phyloP scores from a whole-genome alignment of 192 early-diverging fungal species.

The Mortierella antarctica region DNA sequence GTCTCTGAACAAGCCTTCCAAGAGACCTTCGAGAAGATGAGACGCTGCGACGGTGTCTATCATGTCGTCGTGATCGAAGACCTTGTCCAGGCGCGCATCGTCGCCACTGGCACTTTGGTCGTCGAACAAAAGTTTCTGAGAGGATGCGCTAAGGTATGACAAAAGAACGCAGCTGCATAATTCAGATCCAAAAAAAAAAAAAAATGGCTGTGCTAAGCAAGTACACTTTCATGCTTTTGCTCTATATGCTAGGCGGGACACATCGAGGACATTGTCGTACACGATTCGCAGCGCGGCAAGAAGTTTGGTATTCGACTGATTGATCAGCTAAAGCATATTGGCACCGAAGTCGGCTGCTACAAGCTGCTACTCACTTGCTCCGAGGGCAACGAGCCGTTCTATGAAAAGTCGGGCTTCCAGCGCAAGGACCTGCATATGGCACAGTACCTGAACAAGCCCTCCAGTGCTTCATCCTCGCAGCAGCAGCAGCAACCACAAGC shows the following conservation, averaged over 20 bases:
- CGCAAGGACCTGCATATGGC: slow-evolving; percentile 84
- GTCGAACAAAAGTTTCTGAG: slow-evolving; percentile 94
- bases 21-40: slow-evolving; percentile 84
- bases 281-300: slow-evolving; percentile 78
- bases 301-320: slow-evolving; percentile 78
- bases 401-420: slow-evolving; percentile 89
- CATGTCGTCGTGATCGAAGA: slow-evolving; percentile 92
- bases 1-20: slow-evolving; percentile 64
- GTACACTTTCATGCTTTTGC: not conserved
- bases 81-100: slow-evolving; percentile 64
- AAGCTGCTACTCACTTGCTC: slow-evolving; percentile 84
- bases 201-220: not conserved
- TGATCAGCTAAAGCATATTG: slow-evolving; percentile 86
- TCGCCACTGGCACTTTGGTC: slow-evolving; percentile 88
- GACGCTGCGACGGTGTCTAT: slow-evolving; percentile 68
- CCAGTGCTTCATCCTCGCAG: not conserved
- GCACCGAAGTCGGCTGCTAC: slow-evolving; percentile 85
- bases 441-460: slow-evolving; percentile 54
- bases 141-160: slow-evolving; percentile 76
- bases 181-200: not conserved
- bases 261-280: slow-evolving; percentile 91
- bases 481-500: not conserved
- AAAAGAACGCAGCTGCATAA: not conserved
- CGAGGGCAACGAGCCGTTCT: slow-evolving; percentile 86
- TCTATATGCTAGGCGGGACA: slow-evolving; percentile 78